Base-by-base conservation (phyloP, 2,329 filamentous ascomycete species). In the Cytospora piceae region DNA sequence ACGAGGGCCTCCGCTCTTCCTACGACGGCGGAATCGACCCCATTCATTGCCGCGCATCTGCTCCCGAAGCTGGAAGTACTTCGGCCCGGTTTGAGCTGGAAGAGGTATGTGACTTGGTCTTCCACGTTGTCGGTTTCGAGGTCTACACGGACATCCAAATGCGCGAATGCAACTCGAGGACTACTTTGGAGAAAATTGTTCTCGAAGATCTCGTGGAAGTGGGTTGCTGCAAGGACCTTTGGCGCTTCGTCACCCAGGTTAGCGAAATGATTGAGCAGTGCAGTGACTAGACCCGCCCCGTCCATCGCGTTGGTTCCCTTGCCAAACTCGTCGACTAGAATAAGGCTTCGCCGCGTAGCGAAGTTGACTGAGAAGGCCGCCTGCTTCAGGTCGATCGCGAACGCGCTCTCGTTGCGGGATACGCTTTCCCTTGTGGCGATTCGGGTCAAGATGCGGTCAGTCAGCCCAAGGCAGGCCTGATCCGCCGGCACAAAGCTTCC, bases 251-350 rank as follows among this genome's bases (percentile, higher is more conserved):
- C 51, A 0, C 77, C 81, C 20, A 84, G 76, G 3, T 74, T 76
- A 14, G 84, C 75, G 58, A 90, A 86, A 71, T 89, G 81, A 52
- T 83, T 77, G 20, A 90, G 77, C 8, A 89, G 76, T 2, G 86
- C 86, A 29, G 83, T 79, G 53, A 88, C 77, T 17, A 90, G 75
- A 0, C 86, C 87, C 1, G 84, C 82, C 8, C 87, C 87, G 71
- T 88, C 85, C 64, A 83, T 78, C 11, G 79, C 74, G 58, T 83
- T 84, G 0, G 87, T 90, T 3, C 87, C 87, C 73, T 89, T 90
- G 1, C 87, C 87, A 72, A 99, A 98, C 73, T 99, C 95, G 72
- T 99, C 95, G 54, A 98, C 87, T n/a, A 99, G 81, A 1, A 99
- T 76, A 7, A 99, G 80, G 72, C 92, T 97, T 57, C 87, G 85